phyloP scores from a whole-genome alignment of 2,329 filamentous ascomycete species.

The Paecilomyces sp. region DNA sequence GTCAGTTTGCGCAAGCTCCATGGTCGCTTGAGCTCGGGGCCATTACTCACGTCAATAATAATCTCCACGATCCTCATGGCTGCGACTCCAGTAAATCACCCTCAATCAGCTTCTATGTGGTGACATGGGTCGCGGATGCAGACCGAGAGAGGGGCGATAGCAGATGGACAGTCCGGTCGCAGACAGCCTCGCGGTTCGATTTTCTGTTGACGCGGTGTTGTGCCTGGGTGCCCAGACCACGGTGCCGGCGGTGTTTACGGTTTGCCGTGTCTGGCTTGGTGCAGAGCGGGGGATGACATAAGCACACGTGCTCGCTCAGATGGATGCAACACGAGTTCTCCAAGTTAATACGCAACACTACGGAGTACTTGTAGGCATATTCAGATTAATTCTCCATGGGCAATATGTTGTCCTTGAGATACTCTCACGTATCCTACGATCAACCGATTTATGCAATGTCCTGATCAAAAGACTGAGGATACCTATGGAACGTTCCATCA shows the following conservation, averaged over 20 bases:
- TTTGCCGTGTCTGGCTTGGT: conserved; percentile 8
- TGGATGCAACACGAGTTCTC: not conserved
- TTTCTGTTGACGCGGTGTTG: conserved; percentile 20
- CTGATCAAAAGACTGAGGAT: not conserved
- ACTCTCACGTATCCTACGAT: not conserved
- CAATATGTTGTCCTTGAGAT: too few species aligned
- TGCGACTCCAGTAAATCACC: conserved; percentile 18
- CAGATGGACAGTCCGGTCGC: conserved; percentile 4
- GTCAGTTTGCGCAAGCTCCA: conserved; percentile 8
- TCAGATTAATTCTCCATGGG: not conserved
- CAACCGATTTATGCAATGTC: not conserved
- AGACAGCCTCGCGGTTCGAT: conserved; percentile 10
- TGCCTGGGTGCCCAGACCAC: conserved; percentile 8
- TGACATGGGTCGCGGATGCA: conserved; percentile 18
- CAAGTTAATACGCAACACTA: not conserved
- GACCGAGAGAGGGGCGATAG: conserved; percentile 2
- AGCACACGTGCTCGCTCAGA: not conserved
- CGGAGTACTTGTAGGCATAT: not conserved
- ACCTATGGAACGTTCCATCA: too few species aligned
- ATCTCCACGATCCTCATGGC: conserved; percentile 43
- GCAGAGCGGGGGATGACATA: conserved; percentile 5
- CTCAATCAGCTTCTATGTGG: conserved; percentile 17
- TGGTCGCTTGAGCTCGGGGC: not conserved
- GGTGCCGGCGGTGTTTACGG: conserved; percentile 9
- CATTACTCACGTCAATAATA: conserved; percentile 38